Base-by-base conservation (phyloP, 192 early-diverging fungal species). In the Dispira simplex region DNA sequence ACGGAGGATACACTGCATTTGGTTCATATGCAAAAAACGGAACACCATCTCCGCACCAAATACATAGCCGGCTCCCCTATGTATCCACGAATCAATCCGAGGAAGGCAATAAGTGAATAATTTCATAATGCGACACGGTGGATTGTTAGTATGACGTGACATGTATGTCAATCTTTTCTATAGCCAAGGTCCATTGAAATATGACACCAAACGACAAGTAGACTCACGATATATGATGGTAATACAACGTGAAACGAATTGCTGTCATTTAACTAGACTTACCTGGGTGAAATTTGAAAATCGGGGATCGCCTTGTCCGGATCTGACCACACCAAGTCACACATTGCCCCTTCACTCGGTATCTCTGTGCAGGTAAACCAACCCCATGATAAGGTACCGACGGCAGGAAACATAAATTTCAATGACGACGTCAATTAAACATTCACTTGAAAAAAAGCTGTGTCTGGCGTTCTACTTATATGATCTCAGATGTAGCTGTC, bases 271-370 rank as follows among this genome's bases (percentile, higher is more conserved):
- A 26, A 27, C 54, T 26, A 2, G 13, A 46, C 56, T 44, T 73
- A 83, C 79, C 81, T 77, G 32, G 88, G 82, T n/a, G 89, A 91
- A 23, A 91, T 81, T 9, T 80, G 72, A 76, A 93, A 93, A 27
- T 88, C 88, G 55, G 84, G 81, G 32, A 83, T 78, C 51, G 81
- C 80, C 12, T 85, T 82, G 46, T 85, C 84, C 3, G 89, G 90
- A 72, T 93, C 90, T 26, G 86, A 89, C 90, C 91, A 93, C 18
- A 93, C 91, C n/a, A 93, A 70, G 71, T 93, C 91, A 18, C 90
- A 87, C 88, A 93, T 93, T n/a, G 90, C 79, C 25, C 90, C 91
- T 73, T 93, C 91, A 65, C 91, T 89, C n/a, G 91, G 91, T 46
- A 93, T 91, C 69, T 93, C 91, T 89, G 69, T 9, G 58, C 1